These are phyloP conservation scores for Trichothecium sympodiale DNA, from an alignment of 2,329 filamentous ascomycete genomes.

Conservation along the genomic window DNA sequence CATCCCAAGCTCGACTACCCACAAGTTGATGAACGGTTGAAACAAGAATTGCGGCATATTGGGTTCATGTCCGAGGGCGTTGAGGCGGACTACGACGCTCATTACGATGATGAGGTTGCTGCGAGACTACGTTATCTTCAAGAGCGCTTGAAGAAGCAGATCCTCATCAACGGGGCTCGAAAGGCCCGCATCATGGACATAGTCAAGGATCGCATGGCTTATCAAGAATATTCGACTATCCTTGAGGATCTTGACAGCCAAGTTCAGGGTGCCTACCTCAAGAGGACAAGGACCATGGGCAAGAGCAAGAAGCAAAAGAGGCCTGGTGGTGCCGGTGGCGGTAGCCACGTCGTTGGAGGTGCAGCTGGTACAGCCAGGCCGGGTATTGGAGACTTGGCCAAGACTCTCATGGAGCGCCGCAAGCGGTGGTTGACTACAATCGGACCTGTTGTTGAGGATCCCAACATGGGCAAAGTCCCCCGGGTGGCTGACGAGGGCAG, in stretches of 20 bases:
- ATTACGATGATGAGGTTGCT: constrained; percentile 89
- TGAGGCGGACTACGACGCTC: constrained; percentile 71
- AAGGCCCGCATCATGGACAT: constrained; percentile 80
- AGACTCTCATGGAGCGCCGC: constrained; percentile 84
- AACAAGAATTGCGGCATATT: constrained; percentile 83
- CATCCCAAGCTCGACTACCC: constrained; percentile 72
- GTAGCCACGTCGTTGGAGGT: constrained; percentile 50
- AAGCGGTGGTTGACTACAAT: constrained; percentile 86
- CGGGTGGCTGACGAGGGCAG: constrained; percentile 49
- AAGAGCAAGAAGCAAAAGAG: constrained; percentile 88
- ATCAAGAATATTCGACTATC: constrained; percentile 95
- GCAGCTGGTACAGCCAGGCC: constrained; percentile 56
- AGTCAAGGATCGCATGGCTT: constrained; percentile 84
- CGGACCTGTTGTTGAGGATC: constrained; percentile 79
- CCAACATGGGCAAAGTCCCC: constrained; percentile 64
- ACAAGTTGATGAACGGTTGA: constrained; percentile 80
- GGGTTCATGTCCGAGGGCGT: constrained; percentile 66
- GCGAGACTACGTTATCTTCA: constrained; percentile 82
- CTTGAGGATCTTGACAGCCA: constrained; percentile 92
- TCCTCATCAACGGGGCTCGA: constrained; percentile 79
- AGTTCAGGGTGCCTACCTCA: constrained; percentile 89
- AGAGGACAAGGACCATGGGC: constrained; percentile 86
- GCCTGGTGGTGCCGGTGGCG: constrained; percentile 63
- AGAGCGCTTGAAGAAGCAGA: constrained; percentile 67
- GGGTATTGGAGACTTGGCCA: constrained; percentile 81